Percentiles rank a stretch among this genome's conserved stretches.
phyloP scores from a whole-genome alignment of 2,329 filamentous ascomycete species.

The Fusarium mundagurra region DNA sequence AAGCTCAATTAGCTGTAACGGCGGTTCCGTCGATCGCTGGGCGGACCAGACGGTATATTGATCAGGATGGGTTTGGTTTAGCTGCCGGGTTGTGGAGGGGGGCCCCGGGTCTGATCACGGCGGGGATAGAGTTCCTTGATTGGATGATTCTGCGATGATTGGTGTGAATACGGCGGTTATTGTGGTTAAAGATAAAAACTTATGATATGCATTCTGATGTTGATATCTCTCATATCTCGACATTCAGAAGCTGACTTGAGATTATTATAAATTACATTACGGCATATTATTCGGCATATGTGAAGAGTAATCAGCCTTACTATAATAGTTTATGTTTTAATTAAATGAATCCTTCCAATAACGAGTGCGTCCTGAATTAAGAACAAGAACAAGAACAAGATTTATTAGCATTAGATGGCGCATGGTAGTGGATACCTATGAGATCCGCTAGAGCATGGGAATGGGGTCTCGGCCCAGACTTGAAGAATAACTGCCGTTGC shows the following conservation, averaged over 20 bases:
- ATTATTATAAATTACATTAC: neutral
- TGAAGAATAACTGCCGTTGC: conserved; percentile 10
- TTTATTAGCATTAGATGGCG: neutral
- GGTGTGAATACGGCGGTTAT: conserved; percentile 1
- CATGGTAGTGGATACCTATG: conserved; percentile 20
- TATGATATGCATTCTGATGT: neutral
- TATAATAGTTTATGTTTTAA: neutral
- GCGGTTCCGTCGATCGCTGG: neutral
- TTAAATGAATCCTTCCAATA: conserved; percentile 9
- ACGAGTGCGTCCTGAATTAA: conserved; percentile 15
- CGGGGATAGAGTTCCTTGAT: conserved; percentile 14
- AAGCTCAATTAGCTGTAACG: conserved; percentile 5
- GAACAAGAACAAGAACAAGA: conserved; percentile 19
- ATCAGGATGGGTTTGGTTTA: conserved; percentile 5
- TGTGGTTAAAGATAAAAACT: neutral
- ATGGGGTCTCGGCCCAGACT: neutral
- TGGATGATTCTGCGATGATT: neutral
- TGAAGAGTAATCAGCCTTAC: neutral
- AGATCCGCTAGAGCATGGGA: neutral
- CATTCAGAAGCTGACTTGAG: neutral
- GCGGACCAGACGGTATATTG: conserved; percentile 1
- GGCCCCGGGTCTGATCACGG: neutral
- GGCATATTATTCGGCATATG: neutral
- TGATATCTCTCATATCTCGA: neutral
- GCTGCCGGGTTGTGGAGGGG: conserved; percentile 1